phyloP scores from a whole-genome alignment of 257 asterid genomes.

The Nicotiana tomentosiformis region DNA sequence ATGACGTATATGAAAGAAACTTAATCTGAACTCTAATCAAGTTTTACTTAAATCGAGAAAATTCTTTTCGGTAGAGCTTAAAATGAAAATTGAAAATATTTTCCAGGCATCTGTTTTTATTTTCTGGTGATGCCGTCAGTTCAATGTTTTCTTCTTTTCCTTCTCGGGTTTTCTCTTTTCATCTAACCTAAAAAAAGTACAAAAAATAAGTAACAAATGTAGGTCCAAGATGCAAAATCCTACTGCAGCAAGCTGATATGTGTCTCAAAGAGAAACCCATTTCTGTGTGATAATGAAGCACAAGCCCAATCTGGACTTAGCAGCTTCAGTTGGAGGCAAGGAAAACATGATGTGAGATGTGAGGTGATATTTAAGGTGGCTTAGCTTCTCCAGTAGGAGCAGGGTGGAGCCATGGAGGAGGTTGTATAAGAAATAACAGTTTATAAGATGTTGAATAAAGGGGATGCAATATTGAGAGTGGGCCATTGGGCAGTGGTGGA shows the following conservation, averaged over 20 bases:
- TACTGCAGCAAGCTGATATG: neutral
- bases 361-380: neutral
- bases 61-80: neutral
- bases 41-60: neutral
- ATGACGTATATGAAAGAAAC: neutral
- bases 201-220: neutral
- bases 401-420: neutral
- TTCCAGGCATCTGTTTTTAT: neutral
- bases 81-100: neutral
- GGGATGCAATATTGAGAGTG: neutral
- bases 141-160: neutral
- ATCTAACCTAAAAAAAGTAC: neutral
- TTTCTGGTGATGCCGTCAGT: neutral
- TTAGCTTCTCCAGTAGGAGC: neutral
- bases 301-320: neutral
- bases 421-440: neutral
- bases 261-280: neutral
- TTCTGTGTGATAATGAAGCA: neutral
- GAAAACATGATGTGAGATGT: neutral
- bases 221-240: neutral
- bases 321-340: neutral
- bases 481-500: neutral
- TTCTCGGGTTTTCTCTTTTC: neutral
- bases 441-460: neutral
- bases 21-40: neutral